phyloP scores from a whole-genome alignment of 805 yeast genomes.

The Saitoella complicata region DNA sequence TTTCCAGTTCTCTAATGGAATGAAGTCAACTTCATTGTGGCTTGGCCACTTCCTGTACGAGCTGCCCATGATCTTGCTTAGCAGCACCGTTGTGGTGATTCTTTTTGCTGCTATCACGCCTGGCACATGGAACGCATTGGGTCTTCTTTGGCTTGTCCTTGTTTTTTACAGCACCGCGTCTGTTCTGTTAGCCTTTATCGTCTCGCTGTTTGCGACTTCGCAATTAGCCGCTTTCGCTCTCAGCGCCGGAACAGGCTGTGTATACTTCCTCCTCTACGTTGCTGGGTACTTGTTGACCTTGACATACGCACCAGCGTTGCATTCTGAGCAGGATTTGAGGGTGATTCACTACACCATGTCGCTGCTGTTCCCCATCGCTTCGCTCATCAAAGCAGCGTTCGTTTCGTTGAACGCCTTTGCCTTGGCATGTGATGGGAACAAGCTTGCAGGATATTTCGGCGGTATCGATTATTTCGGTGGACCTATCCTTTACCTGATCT shows the following conservation, averaged over 20 bases:
- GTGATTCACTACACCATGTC: constrained; percentile 20
- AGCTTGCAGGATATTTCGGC: constrained; percentile 17
- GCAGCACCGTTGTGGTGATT: constrained; percentile 16
- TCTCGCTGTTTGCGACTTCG: constrained; percentile 20
- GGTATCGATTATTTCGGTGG: constrained; percentile 21
- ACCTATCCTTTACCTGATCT: constrained; percentile 19
- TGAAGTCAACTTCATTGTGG: constrained; percentile 22
- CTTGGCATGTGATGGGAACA: constrained; percentile 16
- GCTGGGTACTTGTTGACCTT: constrained; percentile 18
- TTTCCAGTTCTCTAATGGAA: constrained; percentile 25
- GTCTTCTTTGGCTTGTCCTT: constrained; percentile 20
- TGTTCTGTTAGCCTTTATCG: constrained; percentile 16
- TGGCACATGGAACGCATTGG: constrained; percentile 16
- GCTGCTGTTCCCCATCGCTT: constrained; percentile 18
- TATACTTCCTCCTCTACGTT: constrained; percentile 19
- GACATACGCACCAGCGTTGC: constrained; percentile 19
- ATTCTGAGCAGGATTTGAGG: constrained; percentile 14
- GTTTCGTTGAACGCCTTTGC: constrained; percentile 21
- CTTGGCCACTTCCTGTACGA: constrained; percentile 19
- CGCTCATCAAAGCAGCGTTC: constrained; percentile 18
- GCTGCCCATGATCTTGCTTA: constrained; percentile 13
- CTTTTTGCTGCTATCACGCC: constrained; percentile 17
- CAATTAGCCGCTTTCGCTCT: constrained; percentile 26
- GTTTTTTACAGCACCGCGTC: constrained; percentile 20
- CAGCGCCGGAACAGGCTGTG: constrained; percentile 21